Evolutionary conservation across 2,329 filamentous ascomycete species (phyloP), one percentile per base, ranked within the genome.

Genomic region (Pestalotiopsis fici): DNA sequence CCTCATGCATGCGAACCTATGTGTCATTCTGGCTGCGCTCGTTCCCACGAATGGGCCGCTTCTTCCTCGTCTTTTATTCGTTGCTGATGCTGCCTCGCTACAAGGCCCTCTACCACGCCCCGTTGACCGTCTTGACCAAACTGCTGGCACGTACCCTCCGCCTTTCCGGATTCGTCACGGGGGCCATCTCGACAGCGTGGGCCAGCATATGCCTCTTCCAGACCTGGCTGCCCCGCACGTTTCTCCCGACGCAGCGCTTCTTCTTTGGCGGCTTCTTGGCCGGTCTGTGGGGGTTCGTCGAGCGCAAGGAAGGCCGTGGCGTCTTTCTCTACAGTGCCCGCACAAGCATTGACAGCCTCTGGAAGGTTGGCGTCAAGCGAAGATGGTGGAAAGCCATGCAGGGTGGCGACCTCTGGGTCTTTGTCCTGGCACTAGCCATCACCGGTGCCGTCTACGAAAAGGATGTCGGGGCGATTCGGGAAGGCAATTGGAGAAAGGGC

Each of bases 281-380:
- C 1, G 96, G 96, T 0, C 79, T 96, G 28, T 98, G 95, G 90
- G 93, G 93, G 0, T 93, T 93, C 78, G 81, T 97, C 2, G 91
- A 94, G 76, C 84, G 90, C 57, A 83, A 84, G 62, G 82, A 86
- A 68, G 88, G 91, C 55, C 83, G 92, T 18, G 85, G 86, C 1
- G 87, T 93, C 65, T 97, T 97, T 79, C 74, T 98, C 69, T 96
- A 96, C 79, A 90, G 89, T 70, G 89, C 92, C 35, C 87, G 95
- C 2, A 82, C 91, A n/a, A 94, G 91, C 68, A 84, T 97, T 35
- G 93, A 97, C 77, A 93, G 89, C 47, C 79, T 94, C 59, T 98
- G 94, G 93, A 97, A 97, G 83, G 93, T 97, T 0, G 94, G 95
- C n/a, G 88, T 92, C 66, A 98, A 98, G 88, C 85, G 91, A 39